A percentile compares a stretch with the other conserved stretches of the same genome.
Evolutionary conservation across 345 rosid species (phyloP).

Genomic region (Chamaenerion angustifolium): DNA sequence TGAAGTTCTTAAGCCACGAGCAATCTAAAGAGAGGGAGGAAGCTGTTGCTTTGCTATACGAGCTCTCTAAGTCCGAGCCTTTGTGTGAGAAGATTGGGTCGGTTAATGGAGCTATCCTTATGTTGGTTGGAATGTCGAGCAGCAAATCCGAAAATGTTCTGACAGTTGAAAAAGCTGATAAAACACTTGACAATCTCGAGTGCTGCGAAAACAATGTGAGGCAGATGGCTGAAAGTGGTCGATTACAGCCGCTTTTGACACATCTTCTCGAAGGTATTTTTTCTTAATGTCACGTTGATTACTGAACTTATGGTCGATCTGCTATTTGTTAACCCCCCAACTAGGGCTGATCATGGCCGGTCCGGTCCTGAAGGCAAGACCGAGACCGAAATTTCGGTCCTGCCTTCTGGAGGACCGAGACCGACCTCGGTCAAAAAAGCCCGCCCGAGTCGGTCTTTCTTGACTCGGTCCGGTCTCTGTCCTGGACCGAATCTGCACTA

Average conservation of each 20-base stretch:
- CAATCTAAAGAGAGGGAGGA: constrained; percentile 68
- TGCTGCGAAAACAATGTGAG: constrained; percentile 66
- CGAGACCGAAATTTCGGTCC: too few species aligned
- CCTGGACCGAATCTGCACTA: too few species aligned
- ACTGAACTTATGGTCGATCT: neutral
- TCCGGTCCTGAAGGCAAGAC: too few species aligned
- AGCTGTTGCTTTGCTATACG: constrained; percentile 75
- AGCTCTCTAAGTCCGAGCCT: constrained; percentile 72
- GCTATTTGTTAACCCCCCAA: too few species aligned
- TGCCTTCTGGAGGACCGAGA: too few species aligned
- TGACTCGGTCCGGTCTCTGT: too few species aligned
- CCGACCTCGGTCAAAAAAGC: too few species aligned
- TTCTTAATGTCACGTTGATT: neutral
- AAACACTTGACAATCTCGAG: constrained; percentile 67
- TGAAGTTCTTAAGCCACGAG: constrained; percentile 68
- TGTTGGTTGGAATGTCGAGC: constrained; percentile 80
- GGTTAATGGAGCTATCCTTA: constrained; percentile 73
- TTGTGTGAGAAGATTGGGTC: constrained; percentile 91
- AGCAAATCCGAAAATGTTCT: constrained; percentile 73
- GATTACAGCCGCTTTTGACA: constrained; percentile 70
- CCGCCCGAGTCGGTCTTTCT: too few species aligned
- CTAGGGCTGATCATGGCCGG: too few species aligned
- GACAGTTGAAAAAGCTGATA: constrained; percentile 80
- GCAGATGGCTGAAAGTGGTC: constrained; percentile 84
- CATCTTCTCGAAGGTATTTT: constrained; percentile 71